A percentile compares a stretch with the other conserved stretches of the same genome.
These are phyloP conservation scores for Raphanus hybrid DNA, from an alignment of 441 rosid genomes.

Conservation along the genomic window DNA sequence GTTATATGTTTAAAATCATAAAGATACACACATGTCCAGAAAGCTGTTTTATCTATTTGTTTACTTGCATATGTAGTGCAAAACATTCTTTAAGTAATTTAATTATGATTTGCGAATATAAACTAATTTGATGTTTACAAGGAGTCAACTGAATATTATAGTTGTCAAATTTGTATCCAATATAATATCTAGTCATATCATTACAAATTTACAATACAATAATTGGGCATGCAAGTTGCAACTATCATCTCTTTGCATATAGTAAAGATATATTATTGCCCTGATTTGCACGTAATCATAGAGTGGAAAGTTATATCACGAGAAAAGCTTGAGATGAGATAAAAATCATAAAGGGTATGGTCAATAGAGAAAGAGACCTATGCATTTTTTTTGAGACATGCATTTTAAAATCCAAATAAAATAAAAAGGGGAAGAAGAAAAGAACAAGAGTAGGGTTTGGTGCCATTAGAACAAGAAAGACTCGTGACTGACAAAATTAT, in stretches of 20 bases:
- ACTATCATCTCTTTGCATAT: neutral
- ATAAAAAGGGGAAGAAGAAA: constrained; percentile 23
- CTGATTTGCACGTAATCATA: constrained; percentile 30
- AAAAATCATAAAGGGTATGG: constrained; percentile 25
- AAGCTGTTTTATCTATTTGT: neutral
- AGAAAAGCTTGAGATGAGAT: constrained; percentile 35
- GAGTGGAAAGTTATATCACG: constrained; percentile 38
- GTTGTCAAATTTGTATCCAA: constrained; percentile 9
- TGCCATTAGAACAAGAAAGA: constrained; percentile 42
- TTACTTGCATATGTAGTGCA: neutral
- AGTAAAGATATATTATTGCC: constrained; percentile 11
- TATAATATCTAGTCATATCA: neutral
- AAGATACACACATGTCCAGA: constrained; percentile 8
- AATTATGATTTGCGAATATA: neutral
- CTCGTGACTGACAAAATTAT: constrained; percentile 46
- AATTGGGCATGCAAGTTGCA: neutral
- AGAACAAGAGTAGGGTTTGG: constrained; percentile 42
- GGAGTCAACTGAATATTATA: neutral
- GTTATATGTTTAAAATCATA: constrained; percentile 6
- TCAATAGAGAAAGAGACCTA: constrained; percentile 29
- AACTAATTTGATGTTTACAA: constrained; percentile 10
- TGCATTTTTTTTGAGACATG: neutral
- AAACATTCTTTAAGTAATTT: neutral
- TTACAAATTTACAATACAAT: constrained; percentile 1
- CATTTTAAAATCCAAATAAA: constrained; percentile 28